Base-by-base conservation (phyloP, 768 basidiomycete species). In the Suillus sp. region DNA sequence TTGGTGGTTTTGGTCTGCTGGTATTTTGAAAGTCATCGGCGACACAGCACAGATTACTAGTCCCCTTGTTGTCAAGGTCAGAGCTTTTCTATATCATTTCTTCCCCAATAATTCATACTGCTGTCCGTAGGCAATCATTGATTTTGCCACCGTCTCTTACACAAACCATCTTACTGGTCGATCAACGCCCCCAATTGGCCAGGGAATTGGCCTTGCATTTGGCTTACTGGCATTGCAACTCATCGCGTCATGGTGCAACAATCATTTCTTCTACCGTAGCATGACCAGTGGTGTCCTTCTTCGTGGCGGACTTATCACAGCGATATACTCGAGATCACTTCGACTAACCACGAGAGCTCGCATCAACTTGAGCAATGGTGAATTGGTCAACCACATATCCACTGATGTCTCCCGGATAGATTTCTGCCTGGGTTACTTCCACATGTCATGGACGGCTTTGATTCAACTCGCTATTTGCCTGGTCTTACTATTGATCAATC, bases 341-440 rank as follows among this genome's bases (percentile, higher is more conserved):
- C 83, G 79, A 32, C 82, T 98, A 37, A 90, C 91, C 2, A 84
- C 91, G 20, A 88, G 92, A 47, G 86, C 93, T 7, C 85, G 96
- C 8, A 87, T 88, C 1, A 87, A 85, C 10, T 82, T 96, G 48
- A 86, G 92, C 1, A 97, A 93, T 69, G 96, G 95, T 25, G 91
- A 91, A 71, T 84, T 97, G 13, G 90, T 97, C 66, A 96, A 95
- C 67, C 94, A 96, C 77, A 96, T 99, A 64, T 94, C 92, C 6
- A 93, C 92, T 1, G 94, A 95, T 71, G 87, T 96, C 25, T 94
- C 91, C 34, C 85, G 95, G 25, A 92, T 98, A 71, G 95, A 98
- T 72, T 97, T 95, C 68, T 90, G 89, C 69, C 81, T 85, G 68
- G 81, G 88, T 22, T 91, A 88, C 78, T 90, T 93, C 74, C 91